phyloP scores from a whole-genome alignment of 495 filamentous ascomycete genomes.

The Neurospora discreta region DNA sequence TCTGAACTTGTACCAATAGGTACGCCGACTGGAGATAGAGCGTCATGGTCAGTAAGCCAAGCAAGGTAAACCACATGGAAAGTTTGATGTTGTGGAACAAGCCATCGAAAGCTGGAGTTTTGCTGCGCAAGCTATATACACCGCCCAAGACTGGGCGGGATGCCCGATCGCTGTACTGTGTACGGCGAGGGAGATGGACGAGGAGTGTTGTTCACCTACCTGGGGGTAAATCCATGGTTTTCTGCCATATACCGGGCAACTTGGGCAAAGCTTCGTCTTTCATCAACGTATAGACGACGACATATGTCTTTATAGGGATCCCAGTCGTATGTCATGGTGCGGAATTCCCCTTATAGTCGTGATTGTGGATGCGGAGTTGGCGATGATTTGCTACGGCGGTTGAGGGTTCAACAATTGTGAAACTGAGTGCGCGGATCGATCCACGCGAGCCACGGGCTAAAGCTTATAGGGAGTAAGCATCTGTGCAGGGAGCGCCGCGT shows the following conservation, averaged over 20 bases:
- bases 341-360: not conserved
- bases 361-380: not conserved
- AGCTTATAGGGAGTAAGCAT: not conserved
- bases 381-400: not conserved
- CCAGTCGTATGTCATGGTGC: constrained; percentile 64
- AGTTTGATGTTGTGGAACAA: not conserved
- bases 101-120: not conserved
- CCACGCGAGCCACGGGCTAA: not conserved
- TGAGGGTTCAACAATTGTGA: not conserved
- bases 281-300: constrained; percentile 62
- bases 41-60: constrained; percentile 6
- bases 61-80: constrained; percentile 1
- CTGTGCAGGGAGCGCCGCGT: not conserved
- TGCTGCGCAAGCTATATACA: not conserved
- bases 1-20: constrained; percentile 63
- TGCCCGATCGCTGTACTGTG: constrained; percentile 9
- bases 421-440: not conserved
- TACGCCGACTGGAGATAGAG: constrained; percentile 47
- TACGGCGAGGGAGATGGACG: constrained; percentile 3
- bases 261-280: constrained; percentile 57
- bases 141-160: not conserved
- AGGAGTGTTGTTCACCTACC: constrained; percentile 30
- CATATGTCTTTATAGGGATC: constrained; percentile 56
- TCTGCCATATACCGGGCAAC: constrained; percentile 52
- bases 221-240: constrained; percentile 52